These are phyloP conservation scores for Psilocybe subaeruginosa DNA, from an alignment of 768 basidiomycete species.

Conservation along the genomic window DNA sequence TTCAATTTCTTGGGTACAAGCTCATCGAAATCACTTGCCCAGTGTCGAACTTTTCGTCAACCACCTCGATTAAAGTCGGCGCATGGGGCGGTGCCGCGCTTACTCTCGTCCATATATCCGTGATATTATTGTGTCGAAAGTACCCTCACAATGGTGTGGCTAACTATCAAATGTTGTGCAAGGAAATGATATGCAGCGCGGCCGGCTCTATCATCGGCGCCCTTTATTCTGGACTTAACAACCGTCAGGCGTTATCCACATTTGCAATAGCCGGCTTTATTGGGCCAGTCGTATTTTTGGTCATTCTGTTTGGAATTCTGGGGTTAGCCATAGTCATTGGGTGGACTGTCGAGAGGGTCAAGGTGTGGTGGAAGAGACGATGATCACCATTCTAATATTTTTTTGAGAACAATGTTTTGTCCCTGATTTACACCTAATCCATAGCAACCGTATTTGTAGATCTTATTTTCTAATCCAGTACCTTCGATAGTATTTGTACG, in stretches of 20 bases:
- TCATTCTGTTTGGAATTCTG: slow-evolving; percentile 17
- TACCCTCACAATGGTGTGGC: background rate
- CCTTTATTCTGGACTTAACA: slow-evolving; percentile 8
- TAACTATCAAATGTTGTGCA: slow-evolving; percentile 16
- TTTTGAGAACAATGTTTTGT: background rate
- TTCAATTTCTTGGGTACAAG: slow-evolving; percentile 26
- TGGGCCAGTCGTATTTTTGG: slow-evolving; percentile 24
- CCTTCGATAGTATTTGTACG: too few relatives aligned
- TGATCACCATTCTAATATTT: background rate
- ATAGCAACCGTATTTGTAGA: too few relatives aligned
- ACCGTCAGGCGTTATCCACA: slow-evolving; percentile 7
- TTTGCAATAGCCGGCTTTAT: slow-evolving; percentile 21
- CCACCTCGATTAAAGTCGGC: slow-evolving; percentile 22
- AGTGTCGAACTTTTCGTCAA: slow-evolving; percentile 4
- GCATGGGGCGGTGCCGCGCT: slow-evolving; percentile 28
- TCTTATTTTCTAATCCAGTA: too few relatives aligned
- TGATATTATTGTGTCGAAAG: slow-evolving; percentile 14
- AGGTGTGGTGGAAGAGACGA: slow-evolving; percentile 6
- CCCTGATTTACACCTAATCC: background rate
- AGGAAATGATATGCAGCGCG: slow-evolving; percentile 27
- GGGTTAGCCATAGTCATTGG: slow-evolving; percentile 13
- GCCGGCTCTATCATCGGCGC: slow-evolving; percentile 25
- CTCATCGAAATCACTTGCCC: slow-evolving; percentile 16
- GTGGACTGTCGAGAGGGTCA: slow-evolving; percentile 16
- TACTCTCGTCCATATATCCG: slow-evolving; percentile 21